Evolutionary conservation across 768 basidiomycete species (phyloP).

Genomic region (Scleroderma citrinum): DNA sequence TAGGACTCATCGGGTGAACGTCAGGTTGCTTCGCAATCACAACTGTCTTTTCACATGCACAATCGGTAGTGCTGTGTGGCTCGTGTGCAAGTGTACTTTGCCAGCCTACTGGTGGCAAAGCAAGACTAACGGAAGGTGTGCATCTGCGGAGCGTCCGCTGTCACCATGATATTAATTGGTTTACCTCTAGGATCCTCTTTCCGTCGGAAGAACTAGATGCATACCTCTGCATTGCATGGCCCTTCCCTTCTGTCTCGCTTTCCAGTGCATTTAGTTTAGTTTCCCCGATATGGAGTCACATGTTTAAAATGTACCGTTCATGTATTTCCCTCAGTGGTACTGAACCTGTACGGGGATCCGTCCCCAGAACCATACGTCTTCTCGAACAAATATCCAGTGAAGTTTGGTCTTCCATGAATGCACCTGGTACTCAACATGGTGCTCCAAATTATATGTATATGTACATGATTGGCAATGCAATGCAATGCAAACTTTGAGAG

Average conservation of each 20-base stretch:
- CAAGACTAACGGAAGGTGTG: conserved; percentile 95
- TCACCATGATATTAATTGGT: conserved; percentile 4
- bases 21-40: conserved; percentile 93
- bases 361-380: neutral
- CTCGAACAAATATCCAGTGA: too few species aligned
- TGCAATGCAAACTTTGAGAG: too few species aligned
- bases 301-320: neutral
- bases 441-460: too few species aligned
- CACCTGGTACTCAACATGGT: too few species aligned
- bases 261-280: neutral
- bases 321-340: neutral
- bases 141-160: conserved; percentile 8
- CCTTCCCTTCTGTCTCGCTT: neutral
- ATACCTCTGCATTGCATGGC: neutral
- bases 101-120: conserved; percentile 98
- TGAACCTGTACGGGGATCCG: neutral
- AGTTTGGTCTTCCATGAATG: too few species aligned
- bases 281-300: neutral
- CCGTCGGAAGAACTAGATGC: conserved; percentile 86
- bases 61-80: conserved; percentile 92
- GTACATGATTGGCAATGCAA: too few species aligned
- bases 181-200: conserved; percentile 79
- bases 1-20: neutral
- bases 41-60: conserved; percentile 98
- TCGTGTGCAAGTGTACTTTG: conserved; percentile 92